A percentile compares a stretch with the other conserved stretches of the same genome.
Conservation (phyloP, 257 asterid species). For the Cynanchum wilfordii region DNA sequence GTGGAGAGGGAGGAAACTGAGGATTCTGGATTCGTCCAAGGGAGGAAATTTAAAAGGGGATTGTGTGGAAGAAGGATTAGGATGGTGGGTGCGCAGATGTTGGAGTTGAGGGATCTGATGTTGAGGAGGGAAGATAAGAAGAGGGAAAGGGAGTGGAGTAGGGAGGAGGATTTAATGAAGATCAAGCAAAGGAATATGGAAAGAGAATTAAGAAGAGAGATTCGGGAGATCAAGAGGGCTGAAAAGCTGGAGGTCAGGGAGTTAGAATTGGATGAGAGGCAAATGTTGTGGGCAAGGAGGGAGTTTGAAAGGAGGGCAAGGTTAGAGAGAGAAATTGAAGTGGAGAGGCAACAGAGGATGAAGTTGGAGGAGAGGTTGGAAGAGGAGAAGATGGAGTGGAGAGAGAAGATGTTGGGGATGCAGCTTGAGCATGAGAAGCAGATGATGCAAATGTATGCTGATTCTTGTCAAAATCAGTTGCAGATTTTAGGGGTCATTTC, state of each 20-base stretch:
- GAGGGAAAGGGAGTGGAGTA: constrained; percentile 70
- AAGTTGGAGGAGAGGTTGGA: constrained; percentile 78
- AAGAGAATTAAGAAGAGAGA: constrained; percentile 33
- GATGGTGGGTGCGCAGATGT: constrained; percentile 45
- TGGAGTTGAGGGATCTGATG: constrained; percentile 59
- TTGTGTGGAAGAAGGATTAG: constrained; percentile 43
- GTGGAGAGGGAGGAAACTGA: constrained; percentile 32
- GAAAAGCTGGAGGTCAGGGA: constrained; percentile 40
- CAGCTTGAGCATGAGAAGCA: constrained; percentile 89
- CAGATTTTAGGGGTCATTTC: constrained; percentile 69
- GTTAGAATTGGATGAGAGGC: constrained; percentile 49
- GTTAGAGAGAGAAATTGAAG: constrained; percentile 53
- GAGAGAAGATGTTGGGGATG: constrained; percentile 71
- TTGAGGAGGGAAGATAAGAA: constrained; percentile 65
- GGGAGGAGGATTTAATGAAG: constrained; percentile 37
- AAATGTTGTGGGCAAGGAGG: constrained; percentile 47
- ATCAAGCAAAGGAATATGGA: constrained; percentile 32
- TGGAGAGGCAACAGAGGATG: constrained; percentile 68
- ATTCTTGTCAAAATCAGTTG: constrained; percentile 81
- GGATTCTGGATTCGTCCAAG: constrained; percentile 24
- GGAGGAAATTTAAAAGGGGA: constrained; percentile 34
- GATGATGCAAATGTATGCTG: constrained; percentile 91
- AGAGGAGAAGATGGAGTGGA: constrained; percentile 87
- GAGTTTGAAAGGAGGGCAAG: constrained; percentile 55
- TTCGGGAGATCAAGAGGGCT: constrained; percentile 39